Evolutionary conservation across 1,139 yeast species (phyloP).

Genomic region (Sugiyamaella sp.): DNA sequence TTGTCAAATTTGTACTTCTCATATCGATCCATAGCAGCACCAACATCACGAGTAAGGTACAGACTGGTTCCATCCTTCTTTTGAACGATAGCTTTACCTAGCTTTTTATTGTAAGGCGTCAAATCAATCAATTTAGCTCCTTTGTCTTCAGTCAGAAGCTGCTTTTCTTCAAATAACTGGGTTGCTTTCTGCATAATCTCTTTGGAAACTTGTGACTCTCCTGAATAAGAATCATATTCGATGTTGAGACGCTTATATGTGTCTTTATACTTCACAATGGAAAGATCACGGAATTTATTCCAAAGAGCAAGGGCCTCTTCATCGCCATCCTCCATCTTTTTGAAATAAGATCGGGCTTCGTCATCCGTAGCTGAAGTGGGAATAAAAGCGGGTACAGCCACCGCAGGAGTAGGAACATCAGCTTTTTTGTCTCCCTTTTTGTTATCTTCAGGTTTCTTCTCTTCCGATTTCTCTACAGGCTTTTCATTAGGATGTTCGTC

Average conservation of each 20-base stretch:
- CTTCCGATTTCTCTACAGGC: constrained; percentile 37
- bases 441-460: constrained; percentile 21
- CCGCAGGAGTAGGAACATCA: constrained; percentile 26
- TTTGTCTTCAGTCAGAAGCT: constrained; percentile 79
- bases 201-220: constrained; percentile 91
- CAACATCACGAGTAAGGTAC: constrained; percentile 94
- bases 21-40: constrained; percentile 93
- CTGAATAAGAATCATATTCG: constrained; percentile 83
- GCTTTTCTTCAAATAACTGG: constrained; percentile 63
- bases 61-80: constrained; percentile 96
- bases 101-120: constrained; percentile 82
- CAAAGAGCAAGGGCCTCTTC: constrained; percentile 75
- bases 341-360: constrained; percentile 86
- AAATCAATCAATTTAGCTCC: constrained; percentile 92
- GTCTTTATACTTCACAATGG: constrained; percentile 80
- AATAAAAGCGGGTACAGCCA: constrained; percentile 25
- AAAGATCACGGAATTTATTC: constrained; percentile 86
- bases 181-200: constrained; percentile 71
- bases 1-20: constrained; percentile 85
- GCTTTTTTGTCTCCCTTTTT: constrained; percentile 8
- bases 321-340: constrained; percentile 93
- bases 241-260: constrained; percentile 94
- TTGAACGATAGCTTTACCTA: constrained; percentile 92
- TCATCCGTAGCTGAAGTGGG: constrained; percentile 62
- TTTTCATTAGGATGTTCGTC: constrained; percentile 14